These are phyloP conservation scores for Isatis tinctoria DNA, from an alignment of 345 rosid genomes.

Conservation along the genomic window DNA sequence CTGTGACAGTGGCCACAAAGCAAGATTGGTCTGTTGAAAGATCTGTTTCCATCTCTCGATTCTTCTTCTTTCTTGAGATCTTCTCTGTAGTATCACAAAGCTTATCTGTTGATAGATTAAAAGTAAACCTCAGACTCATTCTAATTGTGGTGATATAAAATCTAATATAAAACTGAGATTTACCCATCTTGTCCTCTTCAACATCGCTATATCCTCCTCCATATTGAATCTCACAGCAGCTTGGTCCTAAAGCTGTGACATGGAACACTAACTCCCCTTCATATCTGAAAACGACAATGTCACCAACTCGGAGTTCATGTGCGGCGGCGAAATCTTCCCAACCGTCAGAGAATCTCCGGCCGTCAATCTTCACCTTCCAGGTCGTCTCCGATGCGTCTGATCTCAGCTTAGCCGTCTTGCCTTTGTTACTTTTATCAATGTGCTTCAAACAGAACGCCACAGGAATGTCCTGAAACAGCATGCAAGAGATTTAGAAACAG, in stretches of 20 bases:
- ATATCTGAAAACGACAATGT: slow-evolving; percentile 23
- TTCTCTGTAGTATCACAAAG: no score
- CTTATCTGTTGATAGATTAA: not conserved
- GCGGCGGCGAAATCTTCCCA: slow-evolving; percentile 5
- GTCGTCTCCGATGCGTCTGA: slow-evolving; percentile 13
- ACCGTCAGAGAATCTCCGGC: slow-evolving; percentile 15
- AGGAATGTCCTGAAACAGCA: slow-evolving; percentile 24
- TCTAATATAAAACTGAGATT: not conserved
- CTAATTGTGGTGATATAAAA: not conserved
- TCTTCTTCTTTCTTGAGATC: not conserved
- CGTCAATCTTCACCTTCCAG: slow-evolving; percentile 4
- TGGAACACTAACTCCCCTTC: slow-evolving; percentile 16
- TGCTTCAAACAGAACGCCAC: slow-evolving; percentile 7
- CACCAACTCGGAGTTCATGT: slow-evolving; percentile 22
- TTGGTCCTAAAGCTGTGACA: slow-evolving; percentile 23
- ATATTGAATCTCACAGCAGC: slow-evolving; percentile 21
- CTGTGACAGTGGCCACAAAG: no score
- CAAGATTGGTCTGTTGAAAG: not conserved
- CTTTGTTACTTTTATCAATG: not conserved
- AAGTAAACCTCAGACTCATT: not conserved
- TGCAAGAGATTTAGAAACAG: not conserved
- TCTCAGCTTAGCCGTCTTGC: slow-evolving; percentile 12
- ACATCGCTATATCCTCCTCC: not conserved
- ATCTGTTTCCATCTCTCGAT: not conserved
- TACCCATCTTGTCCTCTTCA: not conserved